Base-by-base conservation (phyloP, 495 filamentous ascomycete species). In the Penicillium flavigenum region DNA sequence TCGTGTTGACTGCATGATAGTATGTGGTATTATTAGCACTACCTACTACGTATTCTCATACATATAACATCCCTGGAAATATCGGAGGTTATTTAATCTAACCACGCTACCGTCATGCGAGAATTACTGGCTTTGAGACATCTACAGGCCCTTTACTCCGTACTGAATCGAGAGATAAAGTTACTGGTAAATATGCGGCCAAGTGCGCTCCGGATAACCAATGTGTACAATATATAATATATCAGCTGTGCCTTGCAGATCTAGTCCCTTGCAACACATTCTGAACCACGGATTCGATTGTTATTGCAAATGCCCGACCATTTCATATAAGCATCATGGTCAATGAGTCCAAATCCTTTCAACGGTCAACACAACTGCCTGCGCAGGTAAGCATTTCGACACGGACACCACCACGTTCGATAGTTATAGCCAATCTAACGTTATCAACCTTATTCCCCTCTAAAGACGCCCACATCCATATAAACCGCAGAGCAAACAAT, bases 221-320 rank as follows among this genome's bases (percentile, higher is more conserved):
- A 24, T 27, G 38, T 53, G 3, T 43, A 26, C 29, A 4, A 50
- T 56, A 14, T 29, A 26, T 38, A 4, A 50, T 56, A 14, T 29
- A 56, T 50, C 38, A 9, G 12, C 10, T 50, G 46, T 49, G 17
- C 54, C 54, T 57, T 57, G 54, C 54, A 57, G 54, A 26, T 49
- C 29, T 11, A 41, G 32, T 24, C 53, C 53, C 53, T 56, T 38
- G 52, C 52, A 55, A 47, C 36, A 7, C 24, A n/a, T 29, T 11
- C 34, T 42, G 36, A 51, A 24, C 16, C 34, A 51, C 20, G n/a
- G 22, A 27, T 22, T 41, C 16, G 8, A 17, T 32, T 49, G 9
- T 20, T 39, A 39, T 39, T n/a, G 36, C 36, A 39, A 39, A n/a
- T 39, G 36, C 6, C 1, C 2, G n/a, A 39, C 14, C 34, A 38